Evolutionary conservation across 208 protist genomes (phyloP).

Genomic region (Lotmaria passim): DNA sequence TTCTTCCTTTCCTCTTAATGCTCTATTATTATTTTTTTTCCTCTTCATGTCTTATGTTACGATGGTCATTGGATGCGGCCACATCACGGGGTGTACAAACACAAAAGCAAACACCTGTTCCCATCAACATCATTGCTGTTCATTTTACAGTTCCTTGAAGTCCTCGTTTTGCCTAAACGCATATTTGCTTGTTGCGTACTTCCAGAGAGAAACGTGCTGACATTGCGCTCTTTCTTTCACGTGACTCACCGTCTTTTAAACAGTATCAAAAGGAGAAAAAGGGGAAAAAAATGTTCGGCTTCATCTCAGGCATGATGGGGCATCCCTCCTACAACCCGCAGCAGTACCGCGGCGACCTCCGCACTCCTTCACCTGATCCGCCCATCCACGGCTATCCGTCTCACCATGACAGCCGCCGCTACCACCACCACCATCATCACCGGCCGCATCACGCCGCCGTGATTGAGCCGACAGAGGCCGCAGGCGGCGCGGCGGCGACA

Average conservation of each 20-base stretch:
- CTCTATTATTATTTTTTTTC: no score
- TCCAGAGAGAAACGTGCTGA: no score
- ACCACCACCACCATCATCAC: not conserved
- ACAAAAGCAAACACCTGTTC: no score
- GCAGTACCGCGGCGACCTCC: slow-evolving; percentile 10
- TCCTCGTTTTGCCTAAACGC: no score
- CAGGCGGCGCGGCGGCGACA: not conserved
- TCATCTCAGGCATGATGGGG: not conserved
- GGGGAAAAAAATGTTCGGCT: slow-evolving; percentile 8
- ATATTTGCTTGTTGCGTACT: no score
- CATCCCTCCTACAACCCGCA: not conserved
- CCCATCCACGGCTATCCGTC: not conserved
- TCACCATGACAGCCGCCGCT: not conserved
- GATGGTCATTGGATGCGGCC: no score
- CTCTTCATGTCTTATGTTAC: no score
- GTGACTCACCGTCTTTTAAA: not conserved
- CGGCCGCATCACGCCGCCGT: not conserved
- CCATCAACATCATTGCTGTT: no score
- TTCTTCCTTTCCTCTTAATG: no score
- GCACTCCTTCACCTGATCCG: not conserved
- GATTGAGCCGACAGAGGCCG: not conserved
- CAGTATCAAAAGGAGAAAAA: not conserved
- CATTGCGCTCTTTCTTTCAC: no score
- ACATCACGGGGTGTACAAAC: no score
- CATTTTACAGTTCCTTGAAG: no score